Evolutionary conservation across 73 alveolate genomes (phyloP).

Genomic region (Stentor coeruleus): DNA sequence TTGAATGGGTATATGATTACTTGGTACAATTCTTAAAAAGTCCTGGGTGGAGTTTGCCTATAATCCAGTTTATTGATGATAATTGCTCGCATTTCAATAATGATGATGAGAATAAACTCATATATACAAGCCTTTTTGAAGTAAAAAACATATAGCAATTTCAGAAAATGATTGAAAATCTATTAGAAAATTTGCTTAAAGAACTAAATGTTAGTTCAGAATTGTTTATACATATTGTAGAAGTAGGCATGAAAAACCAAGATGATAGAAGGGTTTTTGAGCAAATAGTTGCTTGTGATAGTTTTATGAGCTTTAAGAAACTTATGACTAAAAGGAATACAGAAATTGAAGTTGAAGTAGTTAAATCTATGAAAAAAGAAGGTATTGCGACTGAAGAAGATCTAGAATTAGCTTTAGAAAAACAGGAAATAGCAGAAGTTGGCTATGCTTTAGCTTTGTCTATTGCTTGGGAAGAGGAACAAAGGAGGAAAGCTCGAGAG

Average conservation of each 20-base stretch:
- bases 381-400: slow-evolving; percentile 47
- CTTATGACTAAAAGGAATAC: slow-evolving; percentile 75
- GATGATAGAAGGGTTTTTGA: too few relatives aligned
- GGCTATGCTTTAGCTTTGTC: slow-evolving; percentile 24
- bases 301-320: slow-evolving; percentile 60
- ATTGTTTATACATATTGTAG: too few relatives aligned
- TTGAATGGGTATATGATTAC: too few relatives aligned
- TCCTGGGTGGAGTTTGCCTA: background rate
- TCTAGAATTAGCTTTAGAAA: slow-evolving; percentile 18
- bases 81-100: slow-evolving; percentile 51
- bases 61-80: background rate
- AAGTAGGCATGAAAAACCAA: too few relatives aligned
- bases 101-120: slow-evolving; percentile 83
- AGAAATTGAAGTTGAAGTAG: slow-evolving; percentile 72
- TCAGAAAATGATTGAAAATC: slow-evolving; percentile 70
- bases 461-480: slow-evolving; percentile 27
- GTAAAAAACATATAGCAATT: too few relatives aligned
- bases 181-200: slow-evolving; percentile 63
- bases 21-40: background rate
- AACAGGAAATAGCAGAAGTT: slow-evolving; percentile 29
- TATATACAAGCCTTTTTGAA: slow-evolving; percentile 58
- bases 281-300: slow-evolving; percentile 51
- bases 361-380: too few relatives aligned
- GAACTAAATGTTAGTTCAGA: too few relatives aligned
- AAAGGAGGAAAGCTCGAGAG: slow-evolving; percentile 26